A percentile compares a stretch with the other conserved stretches of the same genome.
These are phyloP conservation scores for Blastocystis sp. DNA, from an alignment of 352 stramenopile species.

Conservation along the genomic window DNA sequence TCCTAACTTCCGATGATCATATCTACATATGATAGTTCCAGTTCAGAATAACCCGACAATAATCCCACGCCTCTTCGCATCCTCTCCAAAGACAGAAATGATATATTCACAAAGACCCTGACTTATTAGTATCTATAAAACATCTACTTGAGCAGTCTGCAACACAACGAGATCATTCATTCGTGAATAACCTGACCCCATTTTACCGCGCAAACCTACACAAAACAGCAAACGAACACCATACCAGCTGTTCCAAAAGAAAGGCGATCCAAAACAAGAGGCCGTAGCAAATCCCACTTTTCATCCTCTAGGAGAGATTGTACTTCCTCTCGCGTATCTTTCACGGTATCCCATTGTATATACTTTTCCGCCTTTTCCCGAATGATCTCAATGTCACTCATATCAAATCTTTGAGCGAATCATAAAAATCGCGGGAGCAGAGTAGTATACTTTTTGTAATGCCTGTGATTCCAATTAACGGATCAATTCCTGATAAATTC, in stretches of 20 bases:
- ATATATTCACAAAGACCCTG: constrained; percentile 79
- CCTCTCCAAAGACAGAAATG: constrained; percentile 71
- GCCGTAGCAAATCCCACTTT: constrained; percentile 69
- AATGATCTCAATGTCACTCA: not conserved
- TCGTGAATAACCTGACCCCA: constrained; percentile 76
- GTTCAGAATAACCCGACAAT: constrained; percentile 71
- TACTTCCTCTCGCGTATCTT: constrained; percentile 72
- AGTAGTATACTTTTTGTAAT: not conserved
- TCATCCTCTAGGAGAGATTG: constrained; percentile 70
- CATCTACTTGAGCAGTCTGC: constrained; percentile 75
- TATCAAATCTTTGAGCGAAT: not conserved
- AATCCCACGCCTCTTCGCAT: constrained; percentile 74
- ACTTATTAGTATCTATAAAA: not conserved
- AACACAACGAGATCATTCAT: constrained; percentile 87
- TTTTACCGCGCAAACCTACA: constrained; percentile 73
- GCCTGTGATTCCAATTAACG: not conserved
- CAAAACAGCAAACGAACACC: constrained; percentile 7
- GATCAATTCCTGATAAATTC: not conserved
- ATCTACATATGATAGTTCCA: not conserved
- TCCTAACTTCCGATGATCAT: constrained; percentile 77
- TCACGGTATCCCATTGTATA: constrained; percentile 78
- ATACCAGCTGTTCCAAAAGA: constrained; percentile 81
- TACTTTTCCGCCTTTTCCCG: constrained; percentile 69
- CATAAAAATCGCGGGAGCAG: not conserved
- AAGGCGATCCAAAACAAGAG: constrained; percentile 73